Evolutionary conservation across 208 protist genomes (phyloP), one percentile per base, ranked within the genome.

Genomic region (Naegleria fowleri): DNA sequence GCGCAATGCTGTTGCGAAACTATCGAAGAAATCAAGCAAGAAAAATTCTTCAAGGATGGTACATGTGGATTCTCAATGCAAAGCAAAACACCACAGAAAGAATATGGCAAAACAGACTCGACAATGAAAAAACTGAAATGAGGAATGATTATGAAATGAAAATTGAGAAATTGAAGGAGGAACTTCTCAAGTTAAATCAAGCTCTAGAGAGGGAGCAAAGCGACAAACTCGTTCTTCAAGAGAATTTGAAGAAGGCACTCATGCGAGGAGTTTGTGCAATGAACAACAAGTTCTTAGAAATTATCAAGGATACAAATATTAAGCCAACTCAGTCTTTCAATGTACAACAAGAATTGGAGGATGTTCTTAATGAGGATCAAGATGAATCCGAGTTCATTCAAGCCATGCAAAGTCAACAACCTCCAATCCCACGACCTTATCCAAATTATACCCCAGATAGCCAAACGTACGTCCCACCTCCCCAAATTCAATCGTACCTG

Each of bases 231-330:
- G 85, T 88, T 39, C 15, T 88, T 13, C 85, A 88, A 58, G 85
- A 88, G 29, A 88, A 88, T 58, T 38, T 88, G 4, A 88, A 58
- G 43, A 88, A 88, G 33, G 85, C 85, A 43, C 40, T 88, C 13
- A 88, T 88, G 85, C 55, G 85, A 38, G 85, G 85, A 0, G 85
- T 88, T 6, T 88, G 85, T 58, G 85, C 85, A 9, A 88, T 88
- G 85, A 88, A 88, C 38, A 88, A 88, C 33, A 51, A 88, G 55
- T 88, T 88, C 15, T 88, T 88, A 38, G 85, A 88, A 39, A 88
- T 88, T 25, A 88, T 88, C 22, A 88, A 88, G 85, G 85, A 58
- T 38, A 88, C 85, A 4, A 85, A 43, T 43, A 16, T 38, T 25
- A 85, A 43, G 9, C n/a, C 38, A 2, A 85, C 22, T 43, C 15